Evolutionary conservation across 2,329 filamentous ascomycete genomes (phyloP).

Genomic region (Penicillium paneum): DNA sequence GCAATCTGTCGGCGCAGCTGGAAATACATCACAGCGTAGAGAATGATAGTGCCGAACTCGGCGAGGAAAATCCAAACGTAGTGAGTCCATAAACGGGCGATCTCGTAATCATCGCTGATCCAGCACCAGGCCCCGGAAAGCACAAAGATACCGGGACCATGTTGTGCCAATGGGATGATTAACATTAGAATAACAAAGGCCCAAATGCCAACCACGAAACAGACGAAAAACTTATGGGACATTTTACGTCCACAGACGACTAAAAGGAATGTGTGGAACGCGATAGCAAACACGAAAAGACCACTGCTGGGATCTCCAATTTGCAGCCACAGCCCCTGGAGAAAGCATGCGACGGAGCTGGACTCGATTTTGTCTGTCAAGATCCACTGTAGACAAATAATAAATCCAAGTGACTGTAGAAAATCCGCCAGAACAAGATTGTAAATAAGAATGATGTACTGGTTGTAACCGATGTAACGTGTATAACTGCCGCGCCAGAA

Average conservation of each 20-base stretch:
- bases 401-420: constrained; percentile 51
- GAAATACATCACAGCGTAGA: constrained; percentile 50
- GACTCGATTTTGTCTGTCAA: constrained; percentile 44
- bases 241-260: constrained; percentile 49
- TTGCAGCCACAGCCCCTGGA: constrained; percentile 53
- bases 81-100: constrained; percentile 48
- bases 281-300: constrained; percentile 55
- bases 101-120: constrained; percentile 45
- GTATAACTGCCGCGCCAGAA: constrained; percentile 50
- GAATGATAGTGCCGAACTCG: constrained; percentile 49
- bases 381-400: constrained; percentile 50
- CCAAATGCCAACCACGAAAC: constrained; percentile 47
- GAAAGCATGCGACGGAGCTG: constrained; percentile 46
- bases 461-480: constrained; percentile 53
- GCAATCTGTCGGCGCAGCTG: constrained; percentile 47
- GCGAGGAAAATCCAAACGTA: constrained; percentile 54
- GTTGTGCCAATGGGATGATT: constrained; percentile 44
- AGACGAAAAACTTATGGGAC: constrained; percentile 45
- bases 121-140: constrained; percentile 55
- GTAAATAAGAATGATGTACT: constrained; percentile 55
- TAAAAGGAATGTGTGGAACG: constrained; percentile 52
- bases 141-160: constrained; percentile 45
- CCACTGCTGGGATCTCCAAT: constrained; percentile 53
- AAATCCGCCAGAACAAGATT: constrained; percentile 54
- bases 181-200: constrained; percentile 46